Conservation (phyloP, 495 filamentous ascomycete genomes). For the Amphirosellinia nigrospora region DNA sequence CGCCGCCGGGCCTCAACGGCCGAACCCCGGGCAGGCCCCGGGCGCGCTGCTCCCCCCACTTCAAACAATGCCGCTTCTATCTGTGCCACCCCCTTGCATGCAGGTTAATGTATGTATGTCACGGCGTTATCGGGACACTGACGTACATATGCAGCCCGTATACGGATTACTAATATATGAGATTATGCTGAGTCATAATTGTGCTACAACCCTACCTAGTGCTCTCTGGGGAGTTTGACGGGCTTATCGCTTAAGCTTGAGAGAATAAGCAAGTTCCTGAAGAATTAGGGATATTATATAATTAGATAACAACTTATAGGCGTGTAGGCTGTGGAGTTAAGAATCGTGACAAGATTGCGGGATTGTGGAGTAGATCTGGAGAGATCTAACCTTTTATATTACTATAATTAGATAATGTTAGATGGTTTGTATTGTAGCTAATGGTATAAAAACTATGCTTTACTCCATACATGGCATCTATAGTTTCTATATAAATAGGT, state of each 20-base stretch:
- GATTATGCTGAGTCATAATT: not conserved
- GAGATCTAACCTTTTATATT: not conserved
- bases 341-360: not conserved
- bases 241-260: not conserved
- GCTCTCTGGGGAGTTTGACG: not conserved
- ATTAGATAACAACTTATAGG: not conserved
- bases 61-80: not conserved
- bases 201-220: not conserved
- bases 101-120: too few relatives aligned
- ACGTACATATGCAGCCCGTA: too few relatives aligned
- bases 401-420: not conserved
- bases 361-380: not conserved
- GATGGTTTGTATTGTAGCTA: not conserved
- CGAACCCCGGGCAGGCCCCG: not conserved
- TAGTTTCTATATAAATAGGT: too few relatives aligned
- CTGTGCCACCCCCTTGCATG: not conserved
- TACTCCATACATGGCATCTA: not conserved
- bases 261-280: not conserved
- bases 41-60: not conserved
- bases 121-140: too few relatives aligned
- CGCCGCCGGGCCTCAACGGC: not conserved
- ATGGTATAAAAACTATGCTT: not conserved
- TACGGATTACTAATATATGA: not conserved
- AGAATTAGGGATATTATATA: not conserved
- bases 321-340: not conserved